Evolutionary conservation across 805 yeast species (phyloP).

Genomic region (Scheffersomyces amazonensis): DNA sequence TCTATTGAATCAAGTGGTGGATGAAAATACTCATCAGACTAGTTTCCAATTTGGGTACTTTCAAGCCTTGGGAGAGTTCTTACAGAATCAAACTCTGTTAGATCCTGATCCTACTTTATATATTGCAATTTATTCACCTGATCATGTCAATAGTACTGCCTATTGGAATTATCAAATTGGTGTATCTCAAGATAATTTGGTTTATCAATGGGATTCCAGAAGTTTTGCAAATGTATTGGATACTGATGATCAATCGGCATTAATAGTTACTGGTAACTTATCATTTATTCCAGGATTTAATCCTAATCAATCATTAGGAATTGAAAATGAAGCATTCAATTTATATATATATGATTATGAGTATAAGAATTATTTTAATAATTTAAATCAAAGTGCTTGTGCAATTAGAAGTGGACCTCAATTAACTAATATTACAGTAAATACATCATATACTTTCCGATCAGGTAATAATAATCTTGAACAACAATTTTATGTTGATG

Average conservation of each 20-base stretch:
- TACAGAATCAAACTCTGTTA: background rate
- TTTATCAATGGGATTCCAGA: slow-evolving; percentile 66
- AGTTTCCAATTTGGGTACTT: slow-evolving; percentile 33
- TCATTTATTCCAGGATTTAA: slow-evolving; percentile 18
- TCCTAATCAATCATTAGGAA: slow-evolving; percentile 15
- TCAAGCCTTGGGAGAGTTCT: slow-evolving; percentile 32
- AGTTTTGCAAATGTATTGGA: slow-evolving; percentile 60
- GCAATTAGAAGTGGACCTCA: slow-evolving; percentile 61
- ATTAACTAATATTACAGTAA: slow-evolving; percentile 7
- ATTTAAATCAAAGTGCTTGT: slow-evolving; percentile 61
- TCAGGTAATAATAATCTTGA: slow-evolving; percentile 45
- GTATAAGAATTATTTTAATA: slow-evolving; percentile 29
- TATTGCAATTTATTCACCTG: slow-evolving; percentile 40
- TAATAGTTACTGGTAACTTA: slow-evolving; percentile 60
- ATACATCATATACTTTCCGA: background rate
- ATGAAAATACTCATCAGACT: slow-evolving; percentile 14
- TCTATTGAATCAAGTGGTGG: slow-evolving; percentile 29
- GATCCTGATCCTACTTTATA: slow-evolving; percentile 18
- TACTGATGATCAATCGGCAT: slow-evolving; percentile 64
- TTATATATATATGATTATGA: slow-evolving; percentile 48
- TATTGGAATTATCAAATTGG: slow-evolving; percentile 69
- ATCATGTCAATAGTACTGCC: slow-evolving; percentile 30
- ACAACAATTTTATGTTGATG: slow-evolving; percentile 61
- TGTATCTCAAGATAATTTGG: slow-evolving; percentile 57
- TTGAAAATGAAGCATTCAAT: slow-evolving; percentile 16